Conservation (phyloP, 495 filamentous ascomycete genomes). For the Penicillium desertorum region DNA sequence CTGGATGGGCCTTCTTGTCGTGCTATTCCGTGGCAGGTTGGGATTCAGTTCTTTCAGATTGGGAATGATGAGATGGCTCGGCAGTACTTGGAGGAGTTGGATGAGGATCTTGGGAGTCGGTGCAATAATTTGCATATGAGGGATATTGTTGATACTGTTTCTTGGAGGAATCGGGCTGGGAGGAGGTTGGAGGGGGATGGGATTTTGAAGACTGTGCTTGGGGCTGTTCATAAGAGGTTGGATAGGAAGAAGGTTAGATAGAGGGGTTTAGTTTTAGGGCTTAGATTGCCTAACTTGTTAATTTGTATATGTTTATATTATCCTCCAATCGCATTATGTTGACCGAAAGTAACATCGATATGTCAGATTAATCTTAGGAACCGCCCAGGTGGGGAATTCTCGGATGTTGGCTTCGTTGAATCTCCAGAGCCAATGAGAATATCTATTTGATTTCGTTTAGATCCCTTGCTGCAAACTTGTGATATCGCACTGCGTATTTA, state of each 20-base stretch:
- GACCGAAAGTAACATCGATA: no score
- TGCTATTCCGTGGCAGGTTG: conserved; percentile 82
- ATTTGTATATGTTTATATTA: no score
- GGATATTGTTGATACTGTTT: conserved; percentile 94
- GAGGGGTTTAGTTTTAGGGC: no score
- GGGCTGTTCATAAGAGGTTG: conserved; percentile 60
- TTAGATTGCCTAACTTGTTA: no score
- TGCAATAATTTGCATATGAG: conserved; percentile 54
- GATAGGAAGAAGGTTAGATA: conserved; percentile 26
- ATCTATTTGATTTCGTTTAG: no score
- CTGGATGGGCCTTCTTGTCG: conserved; percentile 61
- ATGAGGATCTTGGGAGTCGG: conserved; percentile 66
- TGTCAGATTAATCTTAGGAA: no score
- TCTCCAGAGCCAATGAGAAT: no score
- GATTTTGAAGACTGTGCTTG: conserved; percentile 81
- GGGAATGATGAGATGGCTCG: conserved; percentile 68
- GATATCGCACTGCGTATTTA: no score
- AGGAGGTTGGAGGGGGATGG: conserved; percentile 58
- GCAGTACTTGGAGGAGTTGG: conserved; percentile 67
- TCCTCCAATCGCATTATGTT: no score
- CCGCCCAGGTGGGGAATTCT: no score
- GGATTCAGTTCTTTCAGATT: conserved; percentile 97
- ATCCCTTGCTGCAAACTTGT: no score
- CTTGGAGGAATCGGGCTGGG: conserved; percentile 55
- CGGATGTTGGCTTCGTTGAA: no score